Base-by-base conservation (phyloP, 116 monocot species). In the Phalaenopsis hybrid region DNA sequence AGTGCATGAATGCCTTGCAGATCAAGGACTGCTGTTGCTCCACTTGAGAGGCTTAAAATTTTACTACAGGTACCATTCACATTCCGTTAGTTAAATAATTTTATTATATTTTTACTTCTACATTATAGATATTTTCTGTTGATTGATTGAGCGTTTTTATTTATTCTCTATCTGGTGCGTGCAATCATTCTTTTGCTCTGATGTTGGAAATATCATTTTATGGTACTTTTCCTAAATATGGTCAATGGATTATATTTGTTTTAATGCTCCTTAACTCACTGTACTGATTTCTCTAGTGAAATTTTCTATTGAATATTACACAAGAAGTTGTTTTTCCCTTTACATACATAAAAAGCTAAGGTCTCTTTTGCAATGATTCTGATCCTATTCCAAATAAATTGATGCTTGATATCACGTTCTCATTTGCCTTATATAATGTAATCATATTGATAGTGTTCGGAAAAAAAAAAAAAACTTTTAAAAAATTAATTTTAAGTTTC, bases 11-110 rank as follows among this genome's bases (percentile, higher is more conserved):
- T 75, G 21, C 41, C 50, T 4, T 69, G 68, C 92, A 99, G 98
- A 83, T 99, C 98, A 73, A 85, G 98, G 57, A 99, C 95, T 86
- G 98, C 98, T 90, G 98, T 99, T 90, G 98, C 98, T 33, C 98
- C 98, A 51, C 87, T 99, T 50, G 98, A 99, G 83, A 83, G 98
- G 63, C 81, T 99, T 81, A 99, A 99, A 75, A 99, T 99, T 83
- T 86, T 99, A 75, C 93, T 99, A 85, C 98, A 99, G 98, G 98
- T 97, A n/a, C 48, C 23, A 16, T 79, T 78, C 85, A 50, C 11
- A 75, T 69, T 18, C 48, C 63, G 0, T 57, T 16, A 50, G 49
- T 83, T 79, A 37, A 72, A 41, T 72, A 16, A 41, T 34, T 72
- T 23, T 23, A 23, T 37, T 72, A 72, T 72, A 34, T 41, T 72